Base-by-base conservation (phyloP, 495 filamentous ascomycete species). In the Xylaria scruposa region DNA sequence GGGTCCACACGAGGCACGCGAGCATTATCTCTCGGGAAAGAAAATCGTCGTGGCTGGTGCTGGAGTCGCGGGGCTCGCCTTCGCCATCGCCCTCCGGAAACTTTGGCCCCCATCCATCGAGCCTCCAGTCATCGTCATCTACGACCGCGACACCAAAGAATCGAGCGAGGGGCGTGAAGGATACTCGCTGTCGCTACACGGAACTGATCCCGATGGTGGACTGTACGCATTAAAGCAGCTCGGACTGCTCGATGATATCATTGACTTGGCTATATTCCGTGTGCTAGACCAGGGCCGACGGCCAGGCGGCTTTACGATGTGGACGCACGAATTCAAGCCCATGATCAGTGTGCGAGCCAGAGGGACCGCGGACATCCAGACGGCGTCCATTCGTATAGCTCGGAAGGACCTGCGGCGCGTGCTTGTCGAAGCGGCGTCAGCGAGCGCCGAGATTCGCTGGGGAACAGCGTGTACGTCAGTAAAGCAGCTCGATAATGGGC, bases 121-220 rank as follows among this genome's bases (percentile, higher is more conserved):
- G 19, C 69, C 69, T 7, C 77, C 76, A 44, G 59, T 70, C 44
- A 75, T 82, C 51, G 71, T 68, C 7, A 58, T 83, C 62, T 82
- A 79, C 68, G 81, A 83, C 33, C 78, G 79, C 15, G 78, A 81
- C 62, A 21, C 73, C 0, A 21, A 58, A 38, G 73, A 78, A 15
- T 21, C 54, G 26, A 60, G 62, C 44, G 29, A 58, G 0, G 74
- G 59, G 3, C 74, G 79, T 19, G 77, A 82, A 40, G 78, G 79
- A 17, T 83, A 83, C 68, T 77, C 74, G 10, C 69, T 84, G 13
- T 81, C 78, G 12, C 72, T 85, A 15, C 71, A 80, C 17, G 78
- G 80, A 38, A 70, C 73, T 60, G 73, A 75, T 38, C 40, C 70
- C 17, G 62, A 67, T 26, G 70, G 74, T 3, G 78, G 78, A 2